These are phyloP conservation scores for Cytospora piceicola DNA, from an alignment of 2,329 filamentous ascomycete genomes.

Conservation along the genomic window DNA sequence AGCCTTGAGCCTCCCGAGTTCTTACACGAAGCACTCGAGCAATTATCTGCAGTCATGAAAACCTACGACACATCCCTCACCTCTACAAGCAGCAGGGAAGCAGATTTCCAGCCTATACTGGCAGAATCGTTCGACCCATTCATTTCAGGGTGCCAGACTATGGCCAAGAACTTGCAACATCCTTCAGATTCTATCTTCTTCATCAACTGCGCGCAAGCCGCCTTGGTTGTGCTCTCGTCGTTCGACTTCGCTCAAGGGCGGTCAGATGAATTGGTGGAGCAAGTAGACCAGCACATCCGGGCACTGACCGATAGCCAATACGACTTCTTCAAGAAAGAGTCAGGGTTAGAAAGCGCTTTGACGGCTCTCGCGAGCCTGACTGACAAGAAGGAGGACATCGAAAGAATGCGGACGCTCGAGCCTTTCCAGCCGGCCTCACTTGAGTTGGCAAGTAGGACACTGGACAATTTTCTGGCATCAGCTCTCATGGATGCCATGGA, in stretches of 20 bases:
- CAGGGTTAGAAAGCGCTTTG: conserved; percentile 71
- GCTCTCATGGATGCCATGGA: conserved; percentile 91
- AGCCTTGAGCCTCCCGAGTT: conserved; percentile 81
- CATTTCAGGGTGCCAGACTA: conserved; percentile 71
- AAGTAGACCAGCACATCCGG: conserved; percentile 58
- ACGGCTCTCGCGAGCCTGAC: conserved; percentile 52
- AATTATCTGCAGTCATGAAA: conserved; percentile 77
- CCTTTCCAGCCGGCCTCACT: conserved; percentile 65
- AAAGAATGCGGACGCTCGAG: conserved; percentile 57
- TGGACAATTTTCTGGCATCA: conserved; percentile 91
- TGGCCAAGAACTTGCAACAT: conserved; percentile 63
- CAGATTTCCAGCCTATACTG: conserved; percentile 75
- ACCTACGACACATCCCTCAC: conserved; percentile 84
- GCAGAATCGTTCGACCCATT: conserved; percentile 85
- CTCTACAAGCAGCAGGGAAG: conserved; percentile 59
- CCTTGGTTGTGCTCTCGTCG: conserved; percentile 56
- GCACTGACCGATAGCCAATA: conserved; percentile 71
- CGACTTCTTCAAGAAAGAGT: conserved; percentile 72
- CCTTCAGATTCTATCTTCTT: conserved; percentile 70
- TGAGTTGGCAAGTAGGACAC: conserved; percentile 69
- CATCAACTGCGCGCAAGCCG: conserved; percentile 70
- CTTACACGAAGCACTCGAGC: conserved; percentile 77
- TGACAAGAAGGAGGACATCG: conserved; percentile 52
- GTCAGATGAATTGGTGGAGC: conserved; percentile 58
- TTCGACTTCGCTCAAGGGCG: conserved; percentile 68